These are phyloP conservation scores for Rugonectria rugulosa DNA, from an alignment of 2,329 filamentous ascomycete genomes.

Conservation along the genomic window DNA sequence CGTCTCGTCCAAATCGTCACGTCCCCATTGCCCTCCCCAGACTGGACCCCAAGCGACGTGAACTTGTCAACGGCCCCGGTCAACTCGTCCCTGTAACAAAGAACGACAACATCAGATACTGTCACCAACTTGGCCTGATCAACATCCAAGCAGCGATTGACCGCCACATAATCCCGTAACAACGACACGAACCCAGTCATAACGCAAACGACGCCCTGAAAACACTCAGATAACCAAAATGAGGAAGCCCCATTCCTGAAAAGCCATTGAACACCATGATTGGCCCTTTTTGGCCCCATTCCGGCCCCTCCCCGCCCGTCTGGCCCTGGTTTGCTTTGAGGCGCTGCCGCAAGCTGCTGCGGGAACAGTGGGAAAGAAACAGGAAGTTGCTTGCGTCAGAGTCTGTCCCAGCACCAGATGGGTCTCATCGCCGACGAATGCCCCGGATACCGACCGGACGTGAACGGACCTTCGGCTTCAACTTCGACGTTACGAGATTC, in stretches of 20 bases:
- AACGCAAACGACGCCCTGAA: not conserved
- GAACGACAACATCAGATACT: slow-evolving; percentile 1
- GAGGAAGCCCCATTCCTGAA: slow-evolving; percentile 28
- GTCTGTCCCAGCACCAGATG: slow-evolving; percentile 19
- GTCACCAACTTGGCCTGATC: not conserved
- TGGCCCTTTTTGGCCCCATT: slow-evolving; percentile 20
- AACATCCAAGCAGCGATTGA: not conserved
- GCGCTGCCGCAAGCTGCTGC: slow-evolving; percentile 8
- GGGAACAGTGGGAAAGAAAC: slow-evolving; percentile 16
- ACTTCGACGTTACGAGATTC: slow-evolving; percentile 30
- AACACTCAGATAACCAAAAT: slow-evolving; percentile 17
- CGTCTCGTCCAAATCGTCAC: slow-evolving; percentile 11
- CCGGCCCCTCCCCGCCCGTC: slow-evolving; percentile 7
- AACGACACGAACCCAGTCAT: not conserved
- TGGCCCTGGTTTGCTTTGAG: slow-evolving; percentile 4
- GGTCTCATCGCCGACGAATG: slow-evolving; percentile 33
- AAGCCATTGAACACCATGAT: slow-evolving; percentile 26
- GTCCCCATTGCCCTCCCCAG: slow-evolving; percentile 20
- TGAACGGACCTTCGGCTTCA: slow-evolving; percentile 35
- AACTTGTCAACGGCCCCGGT: slow-evolving; percentile 2
- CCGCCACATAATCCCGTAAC: not conserved
- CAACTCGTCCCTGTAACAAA: not conserved
- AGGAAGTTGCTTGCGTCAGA: slow-evolving; percentile 35
- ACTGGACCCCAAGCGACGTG: slow-evolving; percentile 10
- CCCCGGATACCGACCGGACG: slow-evolving; percentile 40